Percentiles rank a stretch among this genome's conserved stretches.
These are phyloP conservation scores for Phytopythium montanum DNA, from an alignment of 352 stramenopile genomes.

Conservation along the genomic window DNA sequence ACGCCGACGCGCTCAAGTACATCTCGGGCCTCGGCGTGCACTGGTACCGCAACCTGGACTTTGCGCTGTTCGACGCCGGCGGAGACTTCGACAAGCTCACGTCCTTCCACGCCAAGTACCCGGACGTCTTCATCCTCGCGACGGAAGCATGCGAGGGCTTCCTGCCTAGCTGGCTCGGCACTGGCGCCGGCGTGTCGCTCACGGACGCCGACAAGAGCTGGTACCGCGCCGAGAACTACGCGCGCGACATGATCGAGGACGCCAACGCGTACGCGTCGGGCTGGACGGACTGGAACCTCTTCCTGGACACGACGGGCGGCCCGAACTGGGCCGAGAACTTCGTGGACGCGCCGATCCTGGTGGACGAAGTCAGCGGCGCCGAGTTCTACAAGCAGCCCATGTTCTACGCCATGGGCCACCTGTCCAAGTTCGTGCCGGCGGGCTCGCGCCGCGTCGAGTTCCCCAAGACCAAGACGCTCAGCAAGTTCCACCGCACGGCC, in stretches of 20 bases:
- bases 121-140: constrained; percentile 73
- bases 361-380: constrained; percentile 27
- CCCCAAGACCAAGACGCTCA: constrained; percentile 22
- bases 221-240: constrained; percentile 66
- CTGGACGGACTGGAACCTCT: constrained; percentile 86
- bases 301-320: constrained; percentile 49
- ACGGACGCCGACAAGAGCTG: constrained; percentile 44
- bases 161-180: constrained; percentile 40
- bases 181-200: constrained; percentile 38
- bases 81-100: constrained; percentile 49
- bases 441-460: constrained; percentile 49
- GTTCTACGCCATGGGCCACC: constrained; percentile 60
- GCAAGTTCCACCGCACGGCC: constrained; percentile 33
- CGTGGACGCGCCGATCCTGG: constrained; percentile 56
- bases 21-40: constrained; percentile 84
- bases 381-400: constrained; percentile 65
- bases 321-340: constrained; percentile 75
- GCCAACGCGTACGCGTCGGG: constrained; percentile 59
- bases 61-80: constrained; percentile 29
- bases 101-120: constrained; percentile 51
- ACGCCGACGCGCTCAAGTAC: constrained; percentile 57
- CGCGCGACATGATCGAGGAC: constrained; percentile 80
- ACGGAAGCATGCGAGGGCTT: constrained; percentile 79
- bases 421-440: constrained; percentile 48
- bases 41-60: constrained; percentile 79